Conservation (phyloP, 306 rosid species). For the Senna siamea region DNA sequence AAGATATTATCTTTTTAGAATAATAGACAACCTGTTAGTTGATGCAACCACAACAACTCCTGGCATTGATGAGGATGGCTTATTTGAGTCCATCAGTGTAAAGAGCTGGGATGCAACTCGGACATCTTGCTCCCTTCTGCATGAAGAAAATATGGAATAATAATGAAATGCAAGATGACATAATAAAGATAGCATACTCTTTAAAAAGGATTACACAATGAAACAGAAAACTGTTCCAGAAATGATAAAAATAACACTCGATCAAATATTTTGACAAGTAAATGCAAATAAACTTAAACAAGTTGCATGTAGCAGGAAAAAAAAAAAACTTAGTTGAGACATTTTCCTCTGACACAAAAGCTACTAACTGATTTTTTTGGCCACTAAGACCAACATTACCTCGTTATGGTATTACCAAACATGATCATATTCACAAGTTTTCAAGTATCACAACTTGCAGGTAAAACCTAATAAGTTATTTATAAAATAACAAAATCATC, state of each 20-base stretch:
- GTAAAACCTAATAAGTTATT: neutral
- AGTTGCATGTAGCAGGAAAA: neutral
- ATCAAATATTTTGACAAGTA: conserved; percentile 5
- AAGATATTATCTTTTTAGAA: conserved; percentile 6
- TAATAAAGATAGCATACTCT: no score
- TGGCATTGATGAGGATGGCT: conserved; percentile 53
- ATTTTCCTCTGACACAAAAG: conserved; percentile 7
- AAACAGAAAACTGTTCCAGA: no score
- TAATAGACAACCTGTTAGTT: conserved; percentile 73
- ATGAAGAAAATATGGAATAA: conserved; percentile 34
- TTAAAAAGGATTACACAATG: no score
- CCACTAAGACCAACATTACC: neutral
- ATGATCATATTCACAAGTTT: neutral
- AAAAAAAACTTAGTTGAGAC: no score
- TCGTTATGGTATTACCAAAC: neutral
- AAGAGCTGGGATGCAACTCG: conserved; percentile 80
- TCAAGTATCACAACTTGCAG: neutral
- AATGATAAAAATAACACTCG: neutral
- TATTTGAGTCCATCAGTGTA: conserved; percentile 73
- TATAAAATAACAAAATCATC: conserved; percentile 9
- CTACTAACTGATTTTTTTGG: neutral
- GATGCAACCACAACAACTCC: conserved; percentile 89
- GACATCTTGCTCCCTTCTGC: conserved; percentile 84
- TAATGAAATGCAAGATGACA: no score
- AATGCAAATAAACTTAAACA: conserved; percentile 1